phyloP scores from a whole-genome alignment of 345 rosid genomes.

The Rhizophora mangle region DNA sequence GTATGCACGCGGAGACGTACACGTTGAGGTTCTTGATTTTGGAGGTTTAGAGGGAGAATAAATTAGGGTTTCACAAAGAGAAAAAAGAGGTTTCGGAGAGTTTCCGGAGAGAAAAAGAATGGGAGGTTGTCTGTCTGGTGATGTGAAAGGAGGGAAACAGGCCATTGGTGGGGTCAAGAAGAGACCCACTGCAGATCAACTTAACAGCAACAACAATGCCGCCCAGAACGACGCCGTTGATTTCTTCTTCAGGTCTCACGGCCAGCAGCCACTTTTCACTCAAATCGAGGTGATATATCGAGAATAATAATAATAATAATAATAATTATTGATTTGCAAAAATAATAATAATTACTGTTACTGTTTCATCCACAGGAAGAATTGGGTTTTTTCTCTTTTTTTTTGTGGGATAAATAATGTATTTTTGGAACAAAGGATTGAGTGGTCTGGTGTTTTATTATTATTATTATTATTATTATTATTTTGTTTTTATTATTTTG shows the following conservation, averaged over 20 bases:
- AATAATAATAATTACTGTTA: background rate
- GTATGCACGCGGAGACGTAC: no score
- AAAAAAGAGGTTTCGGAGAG: background rate
- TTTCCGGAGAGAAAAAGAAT: slow-evolving; percentile 24
- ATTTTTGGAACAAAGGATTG: no score
- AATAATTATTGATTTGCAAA: background rate
- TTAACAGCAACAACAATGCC: background rate
- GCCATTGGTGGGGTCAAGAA: slow-evolving; percentile 60
- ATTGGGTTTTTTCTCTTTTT: no score
- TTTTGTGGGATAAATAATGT: no score
- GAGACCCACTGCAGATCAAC: slow-evolving; percentile 20
- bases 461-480: no score
- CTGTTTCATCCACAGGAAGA: background rate
- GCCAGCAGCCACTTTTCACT: slow-evolving; percentile 48
- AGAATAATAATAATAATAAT: no score
- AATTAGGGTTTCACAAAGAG: no score
- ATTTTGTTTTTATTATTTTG: no score
- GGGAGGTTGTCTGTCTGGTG: slow-evolving; percentile 67
- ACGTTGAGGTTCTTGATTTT: no score
- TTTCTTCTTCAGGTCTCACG: slow-evolving; percentile 54
- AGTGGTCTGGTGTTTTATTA: no score
- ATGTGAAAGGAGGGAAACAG: slow-evolving; percentile 64
- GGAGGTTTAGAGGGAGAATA: background rate
- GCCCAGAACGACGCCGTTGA: slow-evolving; percentile 68
- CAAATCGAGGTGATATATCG: slow-evolving; percentile 60